Base-by-base conservation (phyloP, 2,329 filamentous ascomycete species). In the Cordyceps fumosorosea region DNA sequence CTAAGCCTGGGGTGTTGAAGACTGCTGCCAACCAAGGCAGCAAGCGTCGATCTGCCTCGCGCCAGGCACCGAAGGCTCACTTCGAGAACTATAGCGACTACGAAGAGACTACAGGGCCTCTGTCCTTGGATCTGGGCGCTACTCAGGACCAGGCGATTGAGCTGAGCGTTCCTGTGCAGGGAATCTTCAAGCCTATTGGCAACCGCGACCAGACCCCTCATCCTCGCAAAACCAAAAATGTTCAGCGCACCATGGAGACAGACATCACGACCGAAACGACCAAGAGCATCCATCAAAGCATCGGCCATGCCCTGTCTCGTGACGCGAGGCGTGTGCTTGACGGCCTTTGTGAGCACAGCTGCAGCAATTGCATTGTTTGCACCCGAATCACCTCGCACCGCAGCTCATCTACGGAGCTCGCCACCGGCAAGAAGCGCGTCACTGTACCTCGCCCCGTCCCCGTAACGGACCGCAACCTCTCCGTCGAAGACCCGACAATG, bases 361-460 rank as follows among this genome's bases (percentile, higher is more conserved):
- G 80, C 66, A 73, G 75, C 60, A 84, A 85, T 72, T 86, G 84
- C 71, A 80, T 79, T 47, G 78, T 86, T 18, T 86, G 84, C 73
- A 76, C 76, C 37, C 81, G 83, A 34, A 82, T 85, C 69, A 77
- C 75, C 18, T 76, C 77, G 11, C 78, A 78, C 63, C 73, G 72
- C n/a, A 74, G 73, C 52, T 69, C 72, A 34, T 66, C 73, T 6
- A 67, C 74, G 4, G 77, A 80, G 54, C 66, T 76, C 16, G 70
- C 72, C 14, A 67, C 69, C 18, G 76, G 76, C 64, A 83, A 85
- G 71, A 86, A 86, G 71, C 82, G 83, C 56, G 77, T 91, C 45
- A 82, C 80, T 52, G 80, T 89, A 52, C 75, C 84, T 34, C 86
- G 84, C 34, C 89, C 88, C 2, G 80, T 88, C 50, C 86, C 88